Base-by-base conservation (phyloP, 75 land plant genomes). In the Pinus taeda region DNA sequence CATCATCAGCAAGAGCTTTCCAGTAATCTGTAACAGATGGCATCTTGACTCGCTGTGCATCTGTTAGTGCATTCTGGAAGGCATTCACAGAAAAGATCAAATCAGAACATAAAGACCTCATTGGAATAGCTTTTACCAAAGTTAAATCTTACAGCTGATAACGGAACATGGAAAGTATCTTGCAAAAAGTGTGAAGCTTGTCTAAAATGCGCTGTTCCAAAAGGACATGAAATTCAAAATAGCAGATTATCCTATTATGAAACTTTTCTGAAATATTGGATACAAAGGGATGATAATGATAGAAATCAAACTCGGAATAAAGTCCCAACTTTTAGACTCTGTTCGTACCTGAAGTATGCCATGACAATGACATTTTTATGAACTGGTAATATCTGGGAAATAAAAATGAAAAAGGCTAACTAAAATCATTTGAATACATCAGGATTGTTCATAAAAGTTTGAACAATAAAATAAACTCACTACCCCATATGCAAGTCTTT, bases 1-100 rank as follows among this genome's bases (percentile, higher is more conserved):
- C 98, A 97, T 97, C 99, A 59, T 97, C 98, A 8, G 92, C 93
- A 76, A 97, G 88, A 6, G 93, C 88, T 73, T 92, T 92, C 95
- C 95, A 97, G 71, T 97, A 97, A 21, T 94, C 95, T 3, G 83
- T 67, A 60, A 95, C 75, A 49, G 99, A 77, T 57, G 99, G 95
- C 76, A 85, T 89, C 6, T 85, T 66, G 20, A 90, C 90, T 72
- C 98, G 91, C 59, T 92, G 81, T 73, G 85, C 78, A 85, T 97
- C 98, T n/a, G 95, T 97, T 61, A 97, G 72, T 53, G 91, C 92
- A 92, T 97, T 88, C 92, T 95, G 92, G 17, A 79, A 69, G 20
- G 12, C 11, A 73, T 49, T 13, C 49, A 73, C 57, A 70, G 2
- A 70, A 61, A 75, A 42, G 59, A 22, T 45, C 5, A 20, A 30